These are phyloP conservation scores for Apiospora rasikravindrae DNA, from an alignment of 2,329 filamentous ascomycete species.

Conservation along the genomic window DNA sequence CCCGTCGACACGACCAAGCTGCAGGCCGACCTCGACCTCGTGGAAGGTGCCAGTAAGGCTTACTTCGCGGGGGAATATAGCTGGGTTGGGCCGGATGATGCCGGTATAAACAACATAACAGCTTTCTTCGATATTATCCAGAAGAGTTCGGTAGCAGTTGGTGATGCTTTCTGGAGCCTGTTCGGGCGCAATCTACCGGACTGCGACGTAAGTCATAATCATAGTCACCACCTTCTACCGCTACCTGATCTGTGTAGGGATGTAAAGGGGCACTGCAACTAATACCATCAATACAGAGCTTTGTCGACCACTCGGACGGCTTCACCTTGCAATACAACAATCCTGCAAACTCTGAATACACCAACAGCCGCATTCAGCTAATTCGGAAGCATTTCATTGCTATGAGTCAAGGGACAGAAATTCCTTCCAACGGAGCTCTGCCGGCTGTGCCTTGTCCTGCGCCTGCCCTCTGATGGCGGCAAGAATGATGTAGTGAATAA, in stretches of 20 bases:
- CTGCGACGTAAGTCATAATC: slow-evolving; percentile 43
- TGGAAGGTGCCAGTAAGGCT: slow-evolving; percentile 42
- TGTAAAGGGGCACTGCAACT: neutral
- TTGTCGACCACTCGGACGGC: slow-evolving; percentile 51
- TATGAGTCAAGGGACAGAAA: slow-evolving; percentile 40
- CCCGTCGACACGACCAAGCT: slow-evolving; percentile 47
- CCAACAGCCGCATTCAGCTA: slow-evolving; percentile 45
- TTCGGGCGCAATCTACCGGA: slow-evolving; percentile 51
- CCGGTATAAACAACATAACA: slow-evolving; percentile 36
- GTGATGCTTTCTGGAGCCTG: slow-evolving; percentile 52
- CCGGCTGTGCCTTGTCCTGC: slow-evolving; percentile 47
- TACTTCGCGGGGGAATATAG: slow-evolving; percentile 55
- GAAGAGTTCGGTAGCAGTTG: slow-evolving; percentile 42
- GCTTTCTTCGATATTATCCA: slow-evolving; percentile 49
- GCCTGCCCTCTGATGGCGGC: slow-evolving; percentile 18
- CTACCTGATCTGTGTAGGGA: neutral
- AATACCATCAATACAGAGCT: slow-evolving; percentile 36
- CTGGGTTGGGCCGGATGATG: slow-evolving; percentile 44
- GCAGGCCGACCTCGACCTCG: slow-evolving; percentile 42
- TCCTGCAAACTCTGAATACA: slow-evolving; percentile 44
- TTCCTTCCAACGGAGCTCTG: slow-evolving; percentile 40
- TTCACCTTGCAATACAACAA: slow-evolving; percentile 52
- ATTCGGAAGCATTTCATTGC: slow-evolving; percentile 50
- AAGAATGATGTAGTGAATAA: neutral
- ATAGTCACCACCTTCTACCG: neutral